Base-by-base conservation (phyloP, 2,329 filamentous ascomycete species). In the Cyclaneusma minus region DNA sequence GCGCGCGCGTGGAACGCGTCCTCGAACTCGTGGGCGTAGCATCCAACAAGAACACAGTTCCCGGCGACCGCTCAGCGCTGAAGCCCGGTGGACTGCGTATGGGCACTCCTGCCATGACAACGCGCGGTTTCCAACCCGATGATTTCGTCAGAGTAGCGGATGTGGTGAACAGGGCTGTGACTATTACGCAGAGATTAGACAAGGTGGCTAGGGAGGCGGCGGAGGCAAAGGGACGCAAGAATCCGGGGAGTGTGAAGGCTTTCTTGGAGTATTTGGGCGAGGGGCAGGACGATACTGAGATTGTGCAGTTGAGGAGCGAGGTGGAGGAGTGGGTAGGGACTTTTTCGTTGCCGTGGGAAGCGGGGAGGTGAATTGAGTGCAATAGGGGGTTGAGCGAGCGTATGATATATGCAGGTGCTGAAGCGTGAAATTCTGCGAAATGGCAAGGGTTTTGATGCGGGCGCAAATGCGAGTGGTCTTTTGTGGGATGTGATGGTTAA, bases 1-100 rank as follows among this genome's bases (percentile, higher is more conserved):
- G 85, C 39, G 78, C 79, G 13, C 76, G 85, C 28, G 83, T 93
- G 9, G 85, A 94, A 60, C 75, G 83, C 24, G 74, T 93, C 10
- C 67, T 94, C 13, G 85, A 94, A 51, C 70, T 92, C 24, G 83
- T 91, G 38, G 87, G 87, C 42, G 87, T 95, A 27, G 89, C 89
- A n/a, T 79, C 81, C 49, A 98, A 98, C 66, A 98, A 98, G 68
- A 98, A 98, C 60, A 94, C 89, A 6, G 87, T 94, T 0, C 89
- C 89, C 1, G 89, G 87, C 22, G 89, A 98, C 56, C 82, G 77
- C 49, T 93, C 84, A 1, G 89, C 89, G 1, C 68, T 98, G 47
- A 82, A 87, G 37, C 89, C 89, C 9, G 87, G 87, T 39, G 89
- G 89, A 36, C 65, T 98, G 37, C 77, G 89, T 39, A 85, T 98